phyloP scores from a whole-genome alignment of 148 eudicot genomes.

The Rhododendron kiyosumense region DNA sequence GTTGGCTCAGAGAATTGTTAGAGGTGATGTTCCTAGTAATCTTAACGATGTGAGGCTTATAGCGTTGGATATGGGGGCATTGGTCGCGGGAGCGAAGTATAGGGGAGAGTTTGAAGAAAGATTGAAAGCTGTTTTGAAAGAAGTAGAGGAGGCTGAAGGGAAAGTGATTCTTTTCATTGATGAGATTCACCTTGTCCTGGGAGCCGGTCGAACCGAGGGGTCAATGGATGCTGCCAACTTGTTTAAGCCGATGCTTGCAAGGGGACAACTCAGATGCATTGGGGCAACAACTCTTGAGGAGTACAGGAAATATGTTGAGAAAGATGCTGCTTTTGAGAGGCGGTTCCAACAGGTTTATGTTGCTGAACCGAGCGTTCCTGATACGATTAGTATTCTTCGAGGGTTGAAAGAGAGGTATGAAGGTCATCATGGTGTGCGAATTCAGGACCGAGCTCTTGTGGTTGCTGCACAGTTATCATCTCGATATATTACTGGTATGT shows the following conservation, averaged over 20 bases:
- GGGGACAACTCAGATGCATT: conserved; percentile 84
- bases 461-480: conserved; percentile 66
- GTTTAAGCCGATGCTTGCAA: conserved; percentile 84
- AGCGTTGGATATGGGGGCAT: conserved; percentile 86
- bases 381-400: conserved; percentile 67
- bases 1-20: conserved; percentile 79
- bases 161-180: conserved; percentile 85
- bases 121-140: conserved; percentile 73
- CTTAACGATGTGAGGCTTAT: conserved; percentile 67
- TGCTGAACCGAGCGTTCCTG: conserved; percentile 76
- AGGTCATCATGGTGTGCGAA: conserved; percentile 84
- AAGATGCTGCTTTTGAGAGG: conserved; percentile 89
- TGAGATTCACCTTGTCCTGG: conserved; percentile 81
- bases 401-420: conserved; percentile 83
- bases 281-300: conserved; percentile 91
- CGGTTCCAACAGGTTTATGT: conserved; percentile 94
- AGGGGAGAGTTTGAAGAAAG: conserved; percentile 85
- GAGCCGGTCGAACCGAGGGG: conserved; percentile 80
- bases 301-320: conserved; percentile 81
- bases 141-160: conserved; percentile 80
- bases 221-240: conserved; percentile 93
- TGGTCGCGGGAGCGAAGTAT: conserved; percentile 76
- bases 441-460: conserved; percentile 74
- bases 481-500: conserved; percentile 65
- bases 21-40: conserved; percentile 77